Conservation (phyloP, 331 rosid species). For the Rosa hybrid region DNA sequence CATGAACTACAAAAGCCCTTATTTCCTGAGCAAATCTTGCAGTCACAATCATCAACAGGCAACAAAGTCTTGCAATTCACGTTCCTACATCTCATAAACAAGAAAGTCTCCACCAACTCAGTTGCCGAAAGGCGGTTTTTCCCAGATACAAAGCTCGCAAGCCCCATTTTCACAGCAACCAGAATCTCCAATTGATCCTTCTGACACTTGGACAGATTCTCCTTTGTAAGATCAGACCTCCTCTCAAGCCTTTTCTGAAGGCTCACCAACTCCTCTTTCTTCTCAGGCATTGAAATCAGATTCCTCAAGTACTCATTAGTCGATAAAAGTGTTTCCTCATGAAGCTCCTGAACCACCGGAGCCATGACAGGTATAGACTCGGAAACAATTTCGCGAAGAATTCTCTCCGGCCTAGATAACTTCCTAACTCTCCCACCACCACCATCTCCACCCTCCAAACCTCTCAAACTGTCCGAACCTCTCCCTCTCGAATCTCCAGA, state of each 20-base stretch:
- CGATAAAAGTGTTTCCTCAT: conserved; percentile 55
- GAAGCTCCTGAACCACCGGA: conserved; percentile 66
- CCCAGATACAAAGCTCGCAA: conserved; percentile 59
- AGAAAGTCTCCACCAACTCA: conserved; percentile 82
- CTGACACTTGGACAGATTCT: conserved; percentile 73
- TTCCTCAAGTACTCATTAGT: conserved; percentile 62
- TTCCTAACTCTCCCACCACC: conserved; percentile 53
- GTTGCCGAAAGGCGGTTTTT: conserved; percentile 42
- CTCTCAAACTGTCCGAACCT: conserved; percentile 71
- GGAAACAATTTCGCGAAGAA: conserved; percentile 57
- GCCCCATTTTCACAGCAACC: conserved; percentile 80
- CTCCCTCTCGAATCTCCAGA: conserved; percentile 85
- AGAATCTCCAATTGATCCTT: conserved; percentile 69
- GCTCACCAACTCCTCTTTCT: conserved; percentile 66
- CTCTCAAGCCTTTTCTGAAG: conserved; percentile 68
- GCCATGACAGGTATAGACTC: conserved; percentile 62
- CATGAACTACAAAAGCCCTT: conserved; percentile 93
- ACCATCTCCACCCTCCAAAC: conserved; percentile 57
- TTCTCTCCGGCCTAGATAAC: conserved; percentile 65
- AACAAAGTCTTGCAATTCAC: conserved; percentile 67
- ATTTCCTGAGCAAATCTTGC: conserved; percentile 80
- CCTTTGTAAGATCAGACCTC: conserved; percentile 82
- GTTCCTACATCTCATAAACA: conserved; percentile 76
- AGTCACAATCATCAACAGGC: conserved; percentile 99
- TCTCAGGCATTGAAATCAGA: conserved; percentile 70